phyloP scores from a whole-genome alignment of 2,329 filamentous ascomycete genomes.

The Apiospora kogelbergensis region DNA sequence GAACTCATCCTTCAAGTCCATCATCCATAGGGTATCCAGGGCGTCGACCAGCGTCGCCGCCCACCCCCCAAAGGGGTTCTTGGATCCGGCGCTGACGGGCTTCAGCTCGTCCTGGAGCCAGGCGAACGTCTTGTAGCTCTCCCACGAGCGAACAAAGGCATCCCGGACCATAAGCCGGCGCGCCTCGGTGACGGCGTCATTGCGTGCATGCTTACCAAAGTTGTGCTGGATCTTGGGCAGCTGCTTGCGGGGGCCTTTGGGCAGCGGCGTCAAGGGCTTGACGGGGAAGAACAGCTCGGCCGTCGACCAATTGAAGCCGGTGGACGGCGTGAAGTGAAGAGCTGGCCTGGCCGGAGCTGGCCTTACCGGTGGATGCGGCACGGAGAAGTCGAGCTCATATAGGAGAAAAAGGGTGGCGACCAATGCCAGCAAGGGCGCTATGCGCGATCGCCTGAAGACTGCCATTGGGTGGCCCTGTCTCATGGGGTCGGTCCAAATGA shows the following conservation, averaged over 20 bases:
- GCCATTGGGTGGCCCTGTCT: not conserved
- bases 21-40: constrained; percentile 63
- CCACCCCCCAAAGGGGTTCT: constrained; percentile 39
- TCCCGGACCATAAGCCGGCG: constrained; percentile 40
- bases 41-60: constrained; percentile 60
- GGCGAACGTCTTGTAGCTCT: constrained; percentile 61
- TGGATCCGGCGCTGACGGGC: constrained; percentile 28
- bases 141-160: constrained; percentile 56
- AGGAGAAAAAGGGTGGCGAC: not conserved
- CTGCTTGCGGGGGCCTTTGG: not conserved
- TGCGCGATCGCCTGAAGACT: not conserved
- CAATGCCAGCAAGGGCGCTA: not conserved
- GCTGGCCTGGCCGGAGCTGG: not conserved
- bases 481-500: no score
- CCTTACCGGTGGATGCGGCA: not conserved
- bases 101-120: constrained; percentile 59
- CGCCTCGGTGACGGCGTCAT: not conserved
- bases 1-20: constrained; percentile 59
- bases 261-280: not conserved
- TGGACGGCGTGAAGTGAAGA: constrained; percentile 11
- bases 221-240: constrained; percentile 2
- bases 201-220: not conserved
- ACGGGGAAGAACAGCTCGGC: constrained; percentile 11
- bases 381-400: not conserved
- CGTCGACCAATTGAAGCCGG: constrained; percentile 14